A percentile compares a stretch with the other conserved stretches of the same genome.
These are phyloP conservation scores for Primulina tabacum DNA, from an alignment of 257 asterid species.

Conservation along the genomic window DNA sequence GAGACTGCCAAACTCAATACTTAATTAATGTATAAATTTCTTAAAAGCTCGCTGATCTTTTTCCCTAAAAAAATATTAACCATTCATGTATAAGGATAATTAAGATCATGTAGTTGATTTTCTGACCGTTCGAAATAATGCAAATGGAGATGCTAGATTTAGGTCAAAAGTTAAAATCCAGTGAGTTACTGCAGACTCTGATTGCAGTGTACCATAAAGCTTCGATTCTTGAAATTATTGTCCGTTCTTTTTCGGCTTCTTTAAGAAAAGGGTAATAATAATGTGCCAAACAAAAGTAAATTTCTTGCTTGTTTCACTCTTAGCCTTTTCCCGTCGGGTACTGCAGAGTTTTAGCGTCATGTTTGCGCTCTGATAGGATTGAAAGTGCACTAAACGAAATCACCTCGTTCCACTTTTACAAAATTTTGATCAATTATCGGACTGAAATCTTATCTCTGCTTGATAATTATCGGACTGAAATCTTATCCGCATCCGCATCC, in stretches of 20 bases:
- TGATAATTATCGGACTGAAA: too few species aligned
- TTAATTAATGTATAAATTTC: neutral
- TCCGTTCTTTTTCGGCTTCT: slow-evolving; percentile 2
- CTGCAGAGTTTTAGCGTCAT: too few species aligned
- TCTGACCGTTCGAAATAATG: slow-evolving; percentile 24
- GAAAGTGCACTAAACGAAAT: too few species aligned
- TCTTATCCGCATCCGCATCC: too few species aligned
- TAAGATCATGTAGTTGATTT: neutral
- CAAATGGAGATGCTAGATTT: slow-evolving; percentile 25
- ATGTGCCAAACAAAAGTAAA: neutral
- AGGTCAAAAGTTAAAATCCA: slow-evolving; percentile 30
- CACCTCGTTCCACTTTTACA: too few species aligned
- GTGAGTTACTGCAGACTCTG: slow-evolving; percentile 13
- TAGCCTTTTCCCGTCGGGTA: too few species aligned
- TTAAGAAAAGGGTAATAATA: neutral
- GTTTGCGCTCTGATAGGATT: too few species aligned
- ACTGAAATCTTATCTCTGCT: too few species aligned
- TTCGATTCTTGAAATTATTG: neutral
- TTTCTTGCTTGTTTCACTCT: neutral
- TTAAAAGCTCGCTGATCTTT: neutral
- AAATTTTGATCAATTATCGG: too few species aligned
- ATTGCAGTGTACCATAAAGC: slow-evolving; percentile 4
- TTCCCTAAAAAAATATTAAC: too few species aligned
- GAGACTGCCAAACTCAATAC: neutral
- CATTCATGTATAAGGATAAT: neutral